Evolutionary conservation across 106 monocot species (phyloP).

Genomic region (Dactylorhiza incarnata): DNA sequence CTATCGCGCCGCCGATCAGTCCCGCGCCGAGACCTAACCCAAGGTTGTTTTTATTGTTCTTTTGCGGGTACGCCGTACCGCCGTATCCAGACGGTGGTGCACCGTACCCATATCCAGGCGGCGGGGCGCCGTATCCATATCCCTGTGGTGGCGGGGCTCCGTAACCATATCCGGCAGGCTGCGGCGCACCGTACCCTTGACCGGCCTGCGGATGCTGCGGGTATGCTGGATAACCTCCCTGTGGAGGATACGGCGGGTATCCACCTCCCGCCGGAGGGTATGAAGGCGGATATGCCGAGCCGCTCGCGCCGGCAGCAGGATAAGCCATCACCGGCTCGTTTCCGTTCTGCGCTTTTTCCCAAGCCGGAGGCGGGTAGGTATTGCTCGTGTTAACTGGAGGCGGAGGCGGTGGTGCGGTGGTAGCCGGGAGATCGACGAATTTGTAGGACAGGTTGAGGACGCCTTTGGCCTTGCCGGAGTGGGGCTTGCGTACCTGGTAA

Average conservation of each 20-base stretch:
- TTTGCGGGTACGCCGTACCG: neutral
- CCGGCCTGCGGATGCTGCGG: neutral
- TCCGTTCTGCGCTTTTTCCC: neutral
- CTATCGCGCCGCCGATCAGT: conserved; percentile 36
- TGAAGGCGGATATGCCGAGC: neutral
- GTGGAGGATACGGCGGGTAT: conserved; percentile 16
- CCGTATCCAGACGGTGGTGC: neutral
- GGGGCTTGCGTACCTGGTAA: conserved; percentile 51
- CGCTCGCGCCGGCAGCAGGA: conserved; percentile 4
- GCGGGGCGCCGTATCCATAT: conserved; percentile 9
- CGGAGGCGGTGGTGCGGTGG: conserved; percentile 3
- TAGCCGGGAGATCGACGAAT: conserved; percentile 16
- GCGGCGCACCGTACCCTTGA: too few relatives aligned
- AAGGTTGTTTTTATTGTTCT: conserved; percentile 18
- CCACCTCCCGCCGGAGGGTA: conserved; percentile 3
- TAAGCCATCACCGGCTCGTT: conserved; percentile 3
- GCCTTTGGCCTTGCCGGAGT: conserved; percentile 51
- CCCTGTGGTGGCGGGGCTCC: conserved; percentile 11
- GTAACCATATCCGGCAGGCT: conserved; percentile 4
- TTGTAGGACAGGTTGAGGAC: conserved; percentile 56
- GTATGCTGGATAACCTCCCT: neutral
- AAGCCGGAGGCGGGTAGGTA: neutral
- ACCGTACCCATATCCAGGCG: conserved; percentile 1
- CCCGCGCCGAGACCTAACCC: conserved; percentile 44
- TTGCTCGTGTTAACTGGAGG: neutral